A percentile compares a stretch with the other conserved stretches of the same genome.
Conservation (phyloP, 2,329 filamentous ascomycete species). For the Zymoseptoria tritici region DNA sequence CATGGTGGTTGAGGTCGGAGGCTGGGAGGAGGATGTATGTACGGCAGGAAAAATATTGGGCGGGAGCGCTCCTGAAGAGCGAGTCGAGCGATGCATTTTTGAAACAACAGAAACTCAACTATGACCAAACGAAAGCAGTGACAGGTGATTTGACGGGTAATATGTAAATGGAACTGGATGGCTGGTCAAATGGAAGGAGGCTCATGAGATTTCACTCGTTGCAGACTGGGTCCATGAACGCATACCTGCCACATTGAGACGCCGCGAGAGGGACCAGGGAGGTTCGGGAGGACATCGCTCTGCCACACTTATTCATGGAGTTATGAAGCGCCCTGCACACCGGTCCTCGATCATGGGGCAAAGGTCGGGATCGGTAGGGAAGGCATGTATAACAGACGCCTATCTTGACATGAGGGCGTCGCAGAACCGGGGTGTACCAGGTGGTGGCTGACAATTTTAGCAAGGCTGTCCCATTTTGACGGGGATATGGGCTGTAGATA, state of each 20-base stretch:
- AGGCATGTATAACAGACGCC: background rate
- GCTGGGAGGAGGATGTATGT: background rate
- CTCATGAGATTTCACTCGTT: background rate
- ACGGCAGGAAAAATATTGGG: background rate
- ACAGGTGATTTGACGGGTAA: background rate
- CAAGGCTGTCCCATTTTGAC: background rate
- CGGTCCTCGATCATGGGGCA: background rate
- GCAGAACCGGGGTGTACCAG: background rate
- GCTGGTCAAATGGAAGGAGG: background rate
- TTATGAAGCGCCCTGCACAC: background rate
- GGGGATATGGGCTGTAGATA: background rate
- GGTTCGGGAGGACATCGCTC: background rate
- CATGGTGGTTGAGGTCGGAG: background rate
- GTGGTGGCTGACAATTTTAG: background rate
- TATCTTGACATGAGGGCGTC: background rate
- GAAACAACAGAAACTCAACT: background rate
- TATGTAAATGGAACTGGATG: background rate
- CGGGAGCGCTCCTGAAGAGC: background rate
- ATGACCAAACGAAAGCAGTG: background rate
- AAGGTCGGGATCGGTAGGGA: background rate
- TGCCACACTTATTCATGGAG: background rate
- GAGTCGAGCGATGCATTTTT: background rate
- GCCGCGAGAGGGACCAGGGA: background rate
- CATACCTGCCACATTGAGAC: background rate
- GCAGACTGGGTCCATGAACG: background rate